Conservation (phyloP, 2,329 filamentous ascomycete genomes). For the Phialemoniopsis sp. region DNA sequence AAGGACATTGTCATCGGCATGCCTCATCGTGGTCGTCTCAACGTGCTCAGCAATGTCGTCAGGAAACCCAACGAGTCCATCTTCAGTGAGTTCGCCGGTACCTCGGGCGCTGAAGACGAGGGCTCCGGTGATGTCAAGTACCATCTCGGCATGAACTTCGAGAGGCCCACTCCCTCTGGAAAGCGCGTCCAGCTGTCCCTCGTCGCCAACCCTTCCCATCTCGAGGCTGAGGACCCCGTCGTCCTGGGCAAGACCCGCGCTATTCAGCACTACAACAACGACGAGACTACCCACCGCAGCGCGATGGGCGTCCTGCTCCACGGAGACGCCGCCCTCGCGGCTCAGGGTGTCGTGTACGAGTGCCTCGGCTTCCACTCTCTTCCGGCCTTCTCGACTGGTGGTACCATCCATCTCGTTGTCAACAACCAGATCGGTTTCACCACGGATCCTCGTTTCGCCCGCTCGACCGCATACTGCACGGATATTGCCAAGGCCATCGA, state of each 20-base stretch:
- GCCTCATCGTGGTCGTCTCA: constrained; percentile 97
- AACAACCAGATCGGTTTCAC: constrained; percentile 99
- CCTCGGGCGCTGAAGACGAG: constrained; percentile 82
- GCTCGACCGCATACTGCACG: constrained; percentile 97
- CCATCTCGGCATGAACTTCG: constrained; percentile 99
- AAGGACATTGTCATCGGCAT: constrained; percentile 99
- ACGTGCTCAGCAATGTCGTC: constrained; percentile 97
- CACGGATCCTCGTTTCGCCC: constrained; percentile 93
- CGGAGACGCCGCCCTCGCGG: constrained; percentile 95
- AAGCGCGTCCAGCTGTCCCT: constrained; percentile 99
- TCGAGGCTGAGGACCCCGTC: constrained; percentile 97
- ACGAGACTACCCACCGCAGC: constrained; percentile 81
- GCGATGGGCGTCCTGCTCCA: constrained; percentile 96
- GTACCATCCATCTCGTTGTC: constrained; percentile 93
- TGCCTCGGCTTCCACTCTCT: constrained; percentile 96
- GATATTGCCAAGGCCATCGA: constrained; percentile 99
- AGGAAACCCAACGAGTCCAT: constrained; percentile 99
- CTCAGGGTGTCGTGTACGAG: constrained; percentile 96
- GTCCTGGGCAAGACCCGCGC: constrained; percentile 96
- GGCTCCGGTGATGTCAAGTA: constrained; percentile 99
- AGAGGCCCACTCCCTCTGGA: constrained; percentile 94
- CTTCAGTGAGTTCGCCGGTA: constrained; percentile 96
- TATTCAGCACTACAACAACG: constrained; percentile 98
- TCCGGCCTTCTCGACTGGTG: constrained; percentile 93
- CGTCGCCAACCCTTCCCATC: constrained; percentile 95